phyloP scores from a whole-genome alignment of 208 protist genomes.

The Leishmania turanica region DNA sequence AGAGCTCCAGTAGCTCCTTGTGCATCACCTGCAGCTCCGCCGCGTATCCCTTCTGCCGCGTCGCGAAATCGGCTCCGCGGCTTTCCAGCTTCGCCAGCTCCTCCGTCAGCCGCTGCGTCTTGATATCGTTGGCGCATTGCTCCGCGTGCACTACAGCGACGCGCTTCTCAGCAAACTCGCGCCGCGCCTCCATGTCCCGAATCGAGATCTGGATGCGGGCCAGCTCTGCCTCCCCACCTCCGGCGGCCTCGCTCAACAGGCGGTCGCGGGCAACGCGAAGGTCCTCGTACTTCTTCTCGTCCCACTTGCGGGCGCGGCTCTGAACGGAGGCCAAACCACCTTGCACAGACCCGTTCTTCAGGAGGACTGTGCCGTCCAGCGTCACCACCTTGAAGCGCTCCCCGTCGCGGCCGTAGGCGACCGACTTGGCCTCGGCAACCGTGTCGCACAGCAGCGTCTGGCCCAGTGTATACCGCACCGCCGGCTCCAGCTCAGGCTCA shows the following conservation, averaged over 20 bases:
- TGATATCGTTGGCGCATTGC: conserved; percentile 35
- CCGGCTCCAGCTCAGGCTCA: conserved; percentile 82
- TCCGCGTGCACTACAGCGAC: conserved; percentile 50
- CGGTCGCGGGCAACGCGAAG: conserved; percentile 72
- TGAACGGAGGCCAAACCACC: conserved; percentile 90
- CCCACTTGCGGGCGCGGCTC: conserved; percentile 90
- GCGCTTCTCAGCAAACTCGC: conserved; percentile 58
- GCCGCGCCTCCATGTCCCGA: conserved; percentile 66
- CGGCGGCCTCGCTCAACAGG: conserved; percentile 66
- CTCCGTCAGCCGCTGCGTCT: conserved; percentile 39
- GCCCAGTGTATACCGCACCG: conserved; percentile 94
- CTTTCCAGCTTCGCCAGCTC: conserved; percentile 32
- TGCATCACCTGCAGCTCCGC: conserved; percentile 42
- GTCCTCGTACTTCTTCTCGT: conserved; percentile 90
- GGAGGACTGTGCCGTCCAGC: conserved; percentile 94
- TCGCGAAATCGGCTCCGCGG: conserved; percentile 16
- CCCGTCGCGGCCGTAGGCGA: conserved; percentile 78
- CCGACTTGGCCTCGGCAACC: conserved; percentile 86
- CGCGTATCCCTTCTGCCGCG: conserved; percentile 25
- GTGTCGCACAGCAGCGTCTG: conserved; percentile 97
- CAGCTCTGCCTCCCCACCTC: conserved; percentile 72
- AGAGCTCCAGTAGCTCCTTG: conserved; percentile 54
- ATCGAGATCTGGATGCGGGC: conserved; percentile 67
- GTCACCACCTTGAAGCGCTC: conserved; percentile 95
- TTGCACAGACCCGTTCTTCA: conserved; percentile 96